Evolutionary conservation across 352 stramenopile species (phyloP).

Genomic region (Albugo laibachii): DNA sequence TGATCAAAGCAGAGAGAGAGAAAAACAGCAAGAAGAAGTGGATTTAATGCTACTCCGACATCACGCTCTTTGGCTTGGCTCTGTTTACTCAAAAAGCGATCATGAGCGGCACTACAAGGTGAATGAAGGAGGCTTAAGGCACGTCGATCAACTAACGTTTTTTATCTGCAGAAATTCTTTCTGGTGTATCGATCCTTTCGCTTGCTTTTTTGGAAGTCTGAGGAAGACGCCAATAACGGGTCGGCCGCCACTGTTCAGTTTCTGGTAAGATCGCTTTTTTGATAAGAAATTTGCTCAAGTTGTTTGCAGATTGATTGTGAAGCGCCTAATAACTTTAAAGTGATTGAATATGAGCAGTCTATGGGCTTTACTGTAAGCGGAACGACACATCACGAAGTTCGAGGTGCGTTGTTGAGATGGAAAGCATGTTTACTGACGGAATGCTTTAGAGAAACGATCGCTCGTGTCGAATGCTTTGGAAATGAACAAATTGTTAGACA

Average conservation of each 20-base stretch:
- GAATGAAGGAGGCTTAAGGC: neutral
- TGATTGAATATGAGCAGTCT: too few relatives aligned
- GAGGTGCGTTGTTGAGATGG: too few relatives aligned
- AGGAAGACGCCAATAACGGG: constrained; percentile 44
- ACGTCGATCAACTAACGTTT: neutral
- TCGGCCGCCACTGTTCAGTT: constrained; percentile 29
- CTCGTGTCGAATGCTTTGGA: too few relatives aligned
- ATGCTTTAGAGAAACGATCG: too few relatives aligned
- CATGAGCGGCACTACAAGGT: constrained; percentile 54
- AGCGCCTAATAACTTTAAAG: too few relatives aligned
- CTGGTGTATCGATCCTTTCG: constrained; percentile 44
- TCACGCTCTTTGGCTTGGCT: constrained; percentile 48
- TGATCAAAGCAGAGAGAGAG: constrained; percentile 15
- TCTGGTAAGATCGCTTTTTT: constrained; percentile 19
- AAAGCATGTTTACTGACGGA: too few relatives aligned
- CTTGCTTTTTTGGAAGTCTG: constrained; percentile 64
- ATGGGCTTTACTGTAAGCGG: too few relatives aligned
- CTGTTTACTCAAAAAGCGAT: constrained; percentile 35
- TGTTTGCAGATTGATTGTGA: too few relatives aligned
- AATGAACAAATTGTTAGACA: too few relatives aligned
- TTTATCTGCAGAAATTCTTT: constrained; percentile 24
- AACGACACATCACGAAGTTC: too few relatives aligned
- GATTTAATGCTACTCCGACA: constrained; percentile 27
- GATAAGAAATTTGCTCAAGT: too few relatives aligned
- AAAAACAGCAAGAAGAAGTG: constrained; percentile 28